Evolutionary conservation across 495 filamentous ascomycete species (phyloP), one percentile per base, ranked within the genome.

Genomic region (Penicillium roqueforti): DNA sequence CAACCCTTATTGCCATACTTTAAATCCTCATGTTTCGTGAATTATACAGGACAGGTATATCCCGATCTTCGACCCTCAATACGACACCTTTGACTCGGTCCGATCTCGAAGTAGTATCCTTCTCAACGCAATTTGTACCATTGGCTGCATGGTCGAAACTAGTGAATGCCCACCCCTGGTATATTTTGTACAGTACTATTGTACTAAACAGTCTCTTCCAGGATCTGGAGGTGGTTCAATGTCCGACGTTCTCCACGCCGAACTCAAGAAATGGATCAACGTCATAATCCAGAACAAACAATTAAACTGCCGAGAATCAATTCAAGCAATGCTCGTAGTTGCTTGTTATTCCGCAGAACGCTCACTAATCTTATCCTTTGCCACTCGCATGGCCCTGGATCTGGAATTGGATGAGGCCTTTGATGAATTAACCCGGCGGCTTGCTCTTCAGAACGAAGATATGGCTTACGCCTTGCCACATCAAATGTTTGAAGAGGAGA

Each of bases 311-410:
- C 59, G 78, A 0, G 78, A 81, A 49, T 75, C 69, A 0, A 65
- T 80, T 0, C 78, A 81, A 42, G 76, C 78, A 14, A 62, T 81
- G 45, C 67, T 80, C 1, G 58, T 79, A 0, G 67, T 76, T 13
- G 71, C 77, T 1, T 72, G 72, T 49, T 81, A 81, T 52, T 76
- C 74, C 1, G 64, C 76, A 39, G 76, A 79, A 39, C 72, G 77
- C 0, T 75, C 72, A 6, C 39, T 77, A 3, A 62, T 80, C 2
- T 58, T 75, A 6, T 75, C 75, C 6, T 73, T 79, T 41, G 77
- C 78, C 9, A 68, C 74, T 3, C 65, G 72, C 34, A 76, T 77
- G 68, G 75, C 76, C 0, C 51, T 81, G 5, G 72, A 78, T 42
- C 47, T 78, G 16, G 66, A 67, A 7, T 50, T 81, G 7, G 68